Base-by-base conservation (phyloP, 345 rosid genomes). In the Ailanthus altissimus region DNA sequence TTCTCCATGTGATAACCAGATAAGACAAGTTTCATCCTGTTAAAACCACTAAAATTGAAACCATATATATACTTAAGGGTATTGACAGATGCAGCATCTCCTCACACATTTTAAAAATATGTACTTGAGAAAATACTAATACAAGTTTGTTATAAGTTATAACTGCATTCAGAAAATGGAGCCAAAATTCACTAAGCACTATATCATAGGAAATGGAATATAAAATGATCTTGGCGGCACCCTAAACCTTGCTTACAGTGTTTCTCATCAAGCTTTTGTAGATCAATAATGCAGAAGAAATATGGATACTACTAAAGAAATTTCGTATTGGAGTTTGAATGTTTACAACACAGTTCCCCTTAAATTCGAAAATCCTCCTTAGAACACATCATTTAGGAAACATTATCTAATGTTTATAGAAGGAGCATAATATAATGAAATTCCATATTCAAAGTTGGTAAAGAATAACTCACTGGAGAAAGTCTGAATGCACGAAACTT, bases 21-120 rank as follows among this genome's bases (percentile, higher is more conserved):
- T 79, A 83, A 96, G 80, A 77, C 93, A 53, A 63, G 93, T 80
- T 87, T 93, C 98, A 77, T 96, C 99, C 99, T 96, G 86, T 85
- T 78, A 84, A 83, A 51, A 79, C 73, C 82, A 85, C 85, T 81
- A 83, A 80, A 81, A 83, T 73, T 87, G 76, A 73, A 84, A 79
- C 83, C 83, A 88, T 81, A 77, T 79, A 79, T 49, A 71, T 72
- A 75, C 57, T 67, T 84, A 67, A 71, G 40, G 56, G 47, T 76
- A 75, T 65, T 62, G 73, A 15, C 56, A 72, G 70, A 70, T 40
- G 62, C 62, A 45, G 46, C 57, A 23, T 15, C 42, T 21, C 10
- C 28, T 13, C 5, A 49, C 43, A 47, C 6, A 12, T 2, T n/a
- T 7, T 65, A 21, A 40, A 66, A 51, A 75, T 9, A 11, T n/a